Base-by-base conservation (phyloP, 2,329 filamentous ascomycete species). In the Paecilomyces formosus region DNA sequence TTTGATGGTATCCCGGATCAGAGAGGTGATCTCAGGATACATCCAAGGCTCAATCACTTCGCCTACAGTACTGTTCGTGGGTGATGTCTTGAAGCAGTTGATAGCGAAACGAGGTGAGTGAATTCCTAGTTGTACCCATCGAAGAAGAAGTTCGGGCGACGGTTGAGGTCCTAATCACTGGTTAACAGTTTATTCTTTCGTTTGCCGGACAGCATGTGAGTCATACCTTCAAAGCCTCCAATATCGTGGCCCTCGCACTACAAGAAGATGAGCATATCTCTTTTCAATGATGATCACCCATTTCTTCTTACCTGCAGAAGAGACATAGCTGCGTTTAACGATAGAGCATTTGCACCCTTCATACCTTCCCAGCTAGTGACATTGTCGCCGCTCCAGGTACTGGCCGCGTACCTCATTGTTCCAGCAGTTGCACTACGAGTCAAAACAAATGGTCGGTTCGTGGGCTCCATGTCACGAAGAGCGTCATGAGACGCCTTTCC, bases 31-130 rank as follows among this genome's bases (percentile, higher is more conserved):
- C 35, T 86, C 82, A 0, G 86, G 85, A 66, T 90, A 88, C 86
- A 90, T 89, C 86, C 87, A 90, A 0, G 88, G 88, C 73, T 90
- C 87, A 59, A 90, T 90, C 0, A 90, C 87, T 35, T 88, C 87
- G 7, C 88, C 88, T 24, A 88, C 79, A 0, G 78, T 78, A 65
- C 86, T 89, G 70, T 90, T 85, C 0, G 81, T 76, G 0, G 82
- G 80, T 0, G 81, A 83, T 0, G 88, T 90, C 74, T 90, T 90
- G 81, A 87, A 90, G 72, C 88, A 90, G 72, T 90, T 90, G 76
- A 90, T 90, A 11, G 88, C 85, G 65, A 90, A 90, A 0, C 88
- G 84, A 0, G 85, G 81, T 1, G 86, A 87, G 73, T 89, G 83
- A 60, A 85, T 82, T 5, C 87, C 88, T 1, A 88, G 79, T 66